Conservation (phyloP, 352 stramenopile species). For the Blastocystis sp. region DNA sequence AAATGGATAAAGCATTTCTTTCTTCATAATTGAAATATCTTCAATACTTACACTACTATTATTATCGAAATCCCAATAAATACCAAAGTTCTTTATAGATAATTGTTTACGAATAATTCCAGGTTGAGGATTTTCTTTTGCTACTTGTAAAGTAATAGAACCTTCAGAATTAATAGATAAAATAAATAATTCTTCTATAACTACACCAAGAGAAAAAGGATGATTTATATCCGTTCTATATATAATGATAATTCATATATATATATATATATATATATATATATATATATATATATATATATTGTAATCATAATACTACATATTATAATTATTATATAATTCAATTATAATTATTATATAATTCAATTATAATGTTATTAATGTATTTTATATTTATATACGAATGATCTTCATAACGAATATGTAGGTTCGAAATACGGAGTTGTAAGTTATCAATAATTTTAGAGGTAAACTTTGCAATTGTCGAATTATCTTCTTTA, state of each 20-base stretch:
- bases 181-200: slow-evolving; percentile 28
- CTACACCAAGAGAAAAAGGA: slow-evolving; percentile 8
- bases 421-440: slow-evolving; percentile 19
- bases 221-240: neutral
- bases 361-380: too few relatives aligned
- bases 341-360: neutral
- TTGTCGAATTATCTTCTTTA: slow-evolving; percentile 18
- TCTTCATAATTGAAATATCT: neutral
- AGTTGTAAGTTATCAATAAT: slow-evolving; percentile 37
- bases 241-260: neutral
- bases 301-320: too few relatives aligned
- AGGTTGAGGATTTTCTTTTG: neutral
- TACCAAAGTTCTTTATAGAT: slow-evolving; percentile 6
- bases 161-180: slow-evolving; percentile 6
- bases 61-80: slow-evolving; percentile 35
- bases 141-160: neutral
- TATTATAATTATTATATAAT: too few relatives aligned
- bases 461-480: slow-evolving; percentile 3
- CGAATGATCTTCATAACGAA: slow-evolving; percentile 30
- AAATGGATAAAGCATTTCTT: slow-evolving; percentile 15
- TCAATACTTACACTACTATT: neutral
- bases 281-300: too few relatives aligned
- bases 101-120: slow-evolving; percentile 28
- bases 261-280: too few relatives aligned
- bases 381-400: too few relatives aligned